Evolutionary conservation across 495 filamentous ascomycete genomes (phyloP).

Genomic region (Penicillium ochrochloron): DNA sequence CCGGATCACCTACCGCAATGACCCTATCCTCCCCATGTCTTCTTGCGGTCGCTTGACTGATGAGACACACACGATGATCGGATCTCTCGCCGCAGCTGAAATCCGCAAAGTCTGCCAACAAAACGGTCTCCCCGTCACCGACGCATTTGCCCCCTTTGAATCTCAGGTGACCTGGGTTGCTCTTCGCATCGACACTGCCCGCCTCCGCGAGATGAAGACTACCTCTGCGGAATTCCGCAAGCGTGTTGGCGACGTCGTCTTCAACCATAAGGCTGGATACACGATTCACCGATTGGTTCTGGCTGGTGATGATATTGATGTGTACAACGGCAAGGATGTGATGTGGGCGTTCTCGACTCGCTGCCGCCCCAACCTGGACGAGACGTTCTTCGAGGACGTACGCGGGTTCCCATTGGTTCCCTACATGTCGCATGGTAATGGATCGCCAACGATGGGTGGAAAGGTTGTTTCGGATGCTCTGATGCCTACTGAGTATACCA

Average conservation of each 20-base stretch:
- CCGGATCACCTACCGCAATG: conserved; percentile 46
- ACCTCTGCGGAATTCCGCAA: conserved; percentile 35
- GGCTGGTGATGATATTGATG: conserved; percentile 46
- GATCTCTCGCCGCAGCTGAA: conserved; percentile 44
- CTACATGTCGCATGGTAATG: conserved; percentile 43
- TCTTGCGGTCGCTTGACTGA: conserved; percentile 40
- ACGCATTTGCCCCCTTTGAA: conserved; percentile 45
- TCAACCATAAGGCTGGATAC: conserved; percentile 43
- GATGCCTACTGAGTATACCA: conserved; percentile 42
- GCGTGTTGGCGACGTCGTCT: conserved; percentile 41
- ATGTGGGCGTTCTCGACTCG: conserved; percentile 51
- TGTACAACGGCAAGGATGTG: conserved; percentile 40
- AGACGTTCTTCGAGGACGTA: conserved; percentile 45
- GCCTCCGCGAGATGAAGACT: conserved; percentile 38
- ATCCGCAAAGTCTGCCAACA: conserved; percentile 44
- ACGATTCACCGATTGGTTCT: conserved; percentile 45
- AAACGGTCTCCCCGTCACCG: conserved; percentile 38
- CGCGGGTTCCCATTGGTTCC: conserved; percentile 45
- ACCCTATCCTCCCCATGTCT: conserved; percentile 45
- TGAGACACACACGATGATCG: conserved; percentile 48
- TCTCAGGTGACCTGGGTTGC: conserved; percentile 49
- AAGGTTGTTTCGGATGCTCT: conserved; percentile 48
- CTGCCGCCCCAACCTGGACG: conserved; percentile 42
- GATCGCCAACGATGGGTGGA: conserved; percentile 33
- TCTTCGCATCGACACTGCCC: conserved; percentile 37